These are phyloP conservation scores for Umbelopsis vinacea DNA, from an alignment of 192 early-diverging fungal species.

Conservation along the genomic window DNA sequence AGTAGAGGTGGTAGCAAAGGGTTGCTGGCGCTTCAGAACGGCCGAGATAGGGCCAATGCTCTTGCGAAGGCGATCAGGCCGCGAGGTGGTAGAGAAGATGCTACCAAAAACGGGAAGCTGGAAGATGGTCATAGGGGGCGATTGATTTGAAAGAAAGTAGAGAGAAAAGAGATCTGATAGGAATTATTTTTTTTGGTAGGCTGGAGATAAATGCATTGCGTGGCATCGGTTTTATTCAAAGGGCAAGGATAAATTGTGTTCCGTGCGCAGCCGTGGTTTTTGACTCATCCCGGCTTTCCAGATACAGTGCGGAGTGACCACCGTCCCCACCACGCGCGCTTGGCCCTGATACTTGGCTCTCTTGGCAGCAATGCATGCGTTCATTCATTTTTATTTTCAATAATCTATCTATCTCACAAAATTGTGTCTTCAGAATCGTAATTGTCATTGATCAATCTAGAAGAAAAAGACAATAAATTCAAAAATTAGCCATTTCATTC, in stretches of 20 bases:
- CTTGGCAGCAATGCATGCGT: neutral
- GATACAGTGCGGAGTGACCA: slow-evolving; percentile 30
- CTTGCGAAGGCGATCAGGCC: slow-evolving; percentile 35
- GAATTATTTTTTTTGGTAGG: slow-evolving; percentile 20
- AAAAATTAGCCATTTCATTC: slow-evolving; percentile 45
- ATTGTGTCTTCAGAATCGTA: slow-evolving; percentile 46
- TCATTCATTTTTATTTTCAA: slow-evolving; percentile 6
- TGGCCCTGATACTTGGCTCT: neutral
- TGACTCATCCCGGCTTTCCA: slow-evolving; percentile 7
- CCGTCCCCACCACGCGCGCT: slow-evolving; percentile 22
- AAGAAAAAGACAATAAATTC: slow-evolving; percentile 65
- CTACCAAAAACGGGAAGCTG: slow-evolving; percentile 31
- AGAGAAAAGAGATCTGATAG: slow-evolving; percentile 3
- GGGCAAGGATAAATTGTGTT: slow-evolving; percentile 19
- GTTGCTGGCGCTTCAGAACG: slow-evolving; percentile 36
- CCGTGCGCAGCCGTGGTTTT: slow-evolving; percentile 18
- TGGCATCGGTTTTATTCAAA: slow-evolving; percentile 20
- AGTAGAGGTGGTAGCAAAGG: slow-evolving; percentile 11
- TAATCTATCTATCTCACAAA: slow-evolving; percentile 30
- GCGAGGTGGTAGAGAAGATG: slow-evolving; percentile 29
- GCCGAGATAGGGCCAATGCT: slow-evolving; percentile 38
- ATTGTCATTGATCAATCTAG: slow-evolving; percentile 73
- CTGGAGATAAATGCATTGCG: neutral
- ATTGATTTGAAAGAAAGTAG: slow-evolving; percentile 13
- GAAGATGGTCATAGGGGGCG: slow-evolving; percentile 9